Evolutionary conservation across 768 basidiomycete species (phyloP).

Genomic region (Tricholoma hemisulphureum): DNA sequence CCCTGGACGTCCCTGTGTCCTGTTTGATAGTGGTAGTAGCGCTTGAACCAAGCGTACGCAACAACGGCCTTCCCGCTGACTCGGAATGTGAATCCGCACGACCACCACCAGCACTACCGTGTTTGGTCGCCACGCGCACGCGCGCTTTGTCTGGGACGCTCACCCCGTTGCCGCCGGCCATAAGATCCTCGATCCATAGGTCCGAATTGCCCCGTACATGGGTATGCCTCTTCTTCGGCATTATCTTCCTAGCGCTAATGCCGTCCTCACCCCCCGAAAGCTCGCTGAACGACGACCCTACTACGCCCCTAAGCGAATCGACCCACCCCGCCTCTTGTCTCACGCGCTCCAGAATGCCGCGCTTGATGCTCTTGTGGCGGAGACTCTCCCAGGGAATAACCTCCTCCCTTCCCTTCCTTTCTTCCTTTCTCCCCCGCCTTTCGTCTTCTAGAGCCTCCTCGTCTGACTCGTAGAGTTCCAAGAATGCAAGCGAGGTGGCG

Average conservation of each 20-base stretch:
- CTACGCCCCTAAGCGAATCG: slow-evolving; percentile 29
- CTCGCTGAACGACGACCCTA: slow-evolving; percentile 16
- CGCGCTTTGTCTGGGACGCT: neutral
- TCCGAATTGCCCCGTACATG: slow-evolving; percentile 1
- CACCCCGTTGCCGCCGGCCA: neutral
- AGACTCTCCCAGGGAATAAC: slow-evolving; percentile 43
- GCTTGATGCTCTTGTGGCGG: slow-evolving; percentile 51
- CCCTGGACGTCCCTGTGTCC: slow-evolving; percentile 13
- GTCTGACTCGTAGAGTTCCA: slow-evolving; percentile 22
- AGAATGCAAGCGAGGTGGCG: slow-evolving; percentile 21
- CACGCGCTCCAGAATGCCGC: slow-evolving; percentile 47
- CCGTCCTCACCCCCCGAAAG: neutral
- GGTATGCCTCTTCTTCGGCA: neutral
- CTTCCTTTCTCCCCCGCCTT: neutral
- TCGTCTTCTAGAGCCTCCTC: slow-evolving; percentile 6
- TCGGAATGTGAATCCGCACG: neutral
- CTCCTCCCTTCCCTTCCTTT: slow-evolving; percentile 14
- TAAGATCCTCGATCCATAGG: neutral
- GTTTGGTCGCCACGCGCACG: neutral
- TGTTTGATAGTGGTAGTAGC: slow-evolving; percentile 8
- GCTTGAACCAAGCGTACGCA: neutral
- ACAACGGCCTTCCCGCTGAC: neutral
- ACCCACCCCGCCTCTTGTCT: slow-evolving; percentile 33
- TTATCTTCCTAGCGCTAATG: slow-evolving; percentile 10
- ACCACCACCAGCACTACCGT: neutral